Evolutionary conservation across 164 flowering plant species (phyloP).

Genomic region (Aristolochia contorta): DNA sequence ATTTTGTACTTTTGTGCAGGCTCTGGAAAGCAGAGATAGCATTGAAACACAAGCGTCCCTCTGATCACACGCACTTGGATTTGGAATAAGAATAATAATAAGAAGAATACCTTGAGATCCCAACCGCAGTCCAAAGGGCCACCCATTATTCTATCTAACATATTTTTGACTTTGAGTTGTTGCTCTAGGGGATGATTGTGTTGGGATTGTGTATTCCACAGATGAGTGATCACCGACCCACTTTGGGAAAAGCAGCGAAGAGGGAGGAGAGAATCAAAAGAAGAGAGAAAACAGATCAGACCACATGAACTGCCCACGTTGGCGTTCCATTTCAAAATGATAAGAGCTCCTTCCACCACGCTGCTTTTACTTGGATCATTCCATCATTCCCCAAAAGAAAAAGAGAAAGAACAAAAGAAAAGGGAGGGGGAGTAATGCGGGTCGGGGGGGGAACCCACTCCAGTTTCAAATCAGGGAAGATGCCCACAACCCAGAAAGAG

Average conservation of each 20-base stretch:
- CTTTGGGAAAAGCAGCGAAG: background rate
- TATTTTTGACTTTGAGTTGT: constrained; percentile 1
- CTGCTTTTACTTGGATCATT: constrained; percentile 16
- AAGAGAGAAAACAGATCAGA: constrained; percentile 4
- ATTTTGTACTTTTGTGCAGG: too few species aligned
- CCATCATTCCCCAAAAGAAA: constrained; percentile 15
- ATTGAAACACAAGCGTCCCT: too few species aligned
- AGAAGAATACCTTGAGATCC: constrained; percentile 1
- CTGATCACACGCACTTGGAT: too few species aligned
- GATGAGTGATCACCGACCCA: constrained; percentile 5
- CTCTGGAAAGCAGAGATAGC: too few species aligned
- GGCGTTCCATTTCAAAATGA: constrained; percentile 4
- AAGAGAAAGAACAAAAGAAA: constrained; percentile 10
- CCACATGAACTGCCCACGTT: constrained; percentile 3
- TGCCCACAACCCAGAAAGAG: background rate
- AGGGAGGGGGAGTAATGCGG: constrained; percentile 8
- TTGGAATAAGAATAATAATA: background rate
- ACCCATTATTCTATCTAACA: background rate
- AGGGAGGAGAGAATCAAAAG: background rate
- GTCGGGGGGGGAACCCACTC: constrained; percentile 1
- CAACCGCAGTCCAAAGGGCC: background rate
- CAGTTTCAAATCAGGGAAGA: background rate
- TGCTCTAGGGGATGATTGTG: background rate
- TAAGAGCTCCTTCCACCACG: constrained; percentile 10
- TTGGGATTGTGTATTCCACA: constrained; percentile 8